Conservation (phyloP, 352 stramenopile species). For the Pythium myriotylum region DNA sequence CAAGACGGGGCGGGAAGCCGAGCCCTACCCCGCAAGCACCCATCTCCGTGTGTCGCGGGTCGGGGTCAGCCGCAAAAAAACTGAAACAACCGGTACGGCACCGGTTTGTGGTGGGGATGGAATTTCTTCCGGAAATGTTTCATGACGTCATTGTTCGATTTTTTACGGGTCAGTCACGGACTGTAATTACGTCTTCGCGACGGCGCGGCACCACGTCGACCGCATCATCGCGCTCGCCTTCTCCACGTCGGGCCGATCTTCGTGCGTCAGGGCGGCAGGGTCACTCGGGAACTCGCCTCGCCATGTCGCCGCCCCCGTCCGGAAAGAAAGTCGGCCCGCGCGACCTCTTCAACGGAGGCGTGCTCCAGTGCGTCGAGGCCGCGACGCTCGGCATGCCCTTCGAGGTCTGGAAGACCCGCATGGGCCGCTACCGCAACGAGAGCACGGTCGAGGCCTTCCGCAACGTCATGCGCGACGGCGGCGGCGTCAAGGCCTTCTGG, state of each 20-base stretch:
- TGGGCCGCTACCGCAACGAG: slow-evolving; percentile 88
- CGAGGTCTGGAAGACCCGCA: slow-evolving; percentile 93
- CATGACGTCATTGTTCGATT: slow-evolving; percentile 31
- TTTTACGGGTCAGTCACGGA: slow-evolving; percentile 14
- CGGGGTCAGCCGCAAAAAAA: no score
- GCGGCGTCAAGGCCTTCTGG: slow-evolving; percentile 86
- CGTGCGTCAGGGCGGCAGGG: background rate
- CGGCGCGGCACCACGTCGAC: slow-evolving; percentile 19
- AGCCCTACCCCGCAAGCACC: background rate
- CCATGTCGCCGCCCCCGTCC: slow-evolving; percentile 58
- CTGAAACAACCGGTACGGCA: background rate
- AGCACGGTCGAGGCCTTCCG: slow-evolving; percentile 81
- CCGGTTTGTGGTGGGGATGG: background rate
- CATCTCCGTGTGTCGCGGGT: background rate
- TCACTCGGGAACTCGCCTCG: background rate
- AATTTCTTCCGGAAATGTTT: slow-evolving; percentile 11
- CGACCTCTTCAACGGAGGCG: slow-evolving; percentile 78
- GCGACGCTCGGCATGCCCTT: slow-evolving; percentile 91
- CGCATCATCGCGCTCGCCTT: slow-evolving; percentile 14
- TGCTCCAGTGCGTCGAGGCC: slow-evolving; percentile 89
- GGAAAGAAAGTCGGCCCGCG: slow-evolving; percentile 83
- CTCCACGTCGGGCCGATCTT: slow-evolving; percentile 17
- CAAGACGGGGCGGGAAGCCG: slow-evolving; percentile 3
- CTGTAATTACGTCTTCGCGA: slow-evolving; percentile 28
- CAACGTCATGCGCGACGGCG: slow-evolving; percentile 88